Conservation (phyloP, 2,329 filamentous ascomycete species). For the Tolypocladium album region DNA sequence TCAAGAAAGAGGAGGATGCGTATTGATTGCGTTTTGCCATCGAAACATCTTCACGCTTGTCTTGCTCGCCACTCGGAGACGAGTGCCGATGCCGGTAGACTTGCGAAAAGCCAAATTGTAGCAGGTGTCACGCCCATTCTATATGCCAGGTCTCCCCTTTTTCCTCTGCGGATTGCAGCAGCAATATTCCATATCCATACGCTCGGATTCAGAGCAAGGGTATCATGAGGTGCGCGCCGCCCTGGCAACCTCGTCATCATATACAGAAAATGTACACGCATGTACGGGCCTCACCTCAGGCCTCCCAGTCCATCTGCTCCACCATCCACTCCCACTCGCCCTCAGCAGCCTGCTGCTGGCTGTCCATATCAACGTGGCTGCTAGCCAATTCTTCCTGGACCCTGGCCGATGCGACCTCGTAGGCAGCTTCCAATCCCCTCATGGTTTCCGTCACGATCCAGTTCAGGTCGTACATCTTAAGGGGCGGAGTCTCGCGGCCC, state of each 20-base stretch:
- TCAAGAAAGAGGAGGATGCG: conserved; percentile 4
- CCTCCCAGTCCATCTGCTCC: conserved; percentile 28
- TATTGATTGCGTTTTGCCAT: background rate
- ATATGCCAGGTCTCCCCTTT: background rate
- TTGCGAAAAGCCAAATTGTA: background rate
- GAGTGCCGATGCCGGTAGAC: no score
- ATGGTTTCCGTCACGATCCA: conserved; percentile 48
- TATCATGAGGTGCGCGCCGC: background rate
- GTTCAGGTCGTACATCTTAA: conserved; percentile 52
- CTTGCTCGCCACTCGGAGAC: background rate
- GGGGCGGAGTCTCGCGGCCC: conserved; percentile 21
- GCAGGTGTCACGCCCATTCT: background rate
- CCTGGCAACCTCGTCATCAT: background rate
- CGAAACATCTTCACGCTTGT: background rate
- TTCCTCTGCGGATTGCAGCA: background rate
- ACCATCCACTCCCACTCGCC: conserved; percentile 29
- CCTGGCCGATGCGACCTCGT: conserved; percentile 35
- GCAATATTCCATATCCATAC: background rate
- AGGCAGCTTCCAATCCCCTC: conserved; percentile 47
- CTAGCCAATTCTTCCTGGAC: conserved; percentile 31
- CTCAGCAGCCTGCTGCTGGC: conserved; percentile 3
- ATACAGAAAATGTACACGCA: background rate
- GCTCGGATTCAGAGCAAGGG: background rate
- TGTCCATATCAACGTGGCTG: conserved; percentile 19
- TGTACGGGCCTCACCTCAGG: conserved; percentile 1